Base-by-base conservation (phyloP, 2,329 filamentous ascomycete genomes). In the Nemania sp. region DNA sequence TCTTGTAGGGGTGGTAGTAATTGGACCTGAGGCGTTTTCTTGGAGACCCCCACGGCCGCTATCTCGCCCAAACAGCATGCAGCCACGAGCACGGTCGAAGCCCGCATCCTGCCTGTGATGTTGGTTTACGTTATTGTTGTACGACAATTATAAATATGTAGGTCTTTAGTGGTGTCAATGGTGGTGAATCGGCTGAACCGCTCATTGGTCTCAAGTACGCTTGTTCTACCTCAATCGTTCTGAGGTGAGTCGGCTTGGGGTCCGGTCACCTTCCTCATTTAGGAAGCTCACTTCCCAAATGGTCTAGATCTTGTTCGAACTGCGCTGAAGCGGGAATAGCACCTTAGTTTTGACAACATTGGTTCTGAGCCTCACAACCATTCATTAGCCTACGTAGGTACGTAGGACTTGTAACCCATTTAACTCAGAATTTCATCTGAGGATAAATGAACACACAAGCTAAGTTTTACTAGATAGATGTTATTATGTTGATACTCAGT, bases 1-100 rank as follows among this genome's bases (percentile, higher is more conserved):
- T 84, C 81, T 15, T 80, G 79, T 3, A 85, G 76, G 1, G 81
- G 68, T 2, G 83, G 83, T 2, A 85, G 74, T 1, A 70, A 73
- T 47, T 82, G 79, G 66, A 82, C 82, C 49, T 77, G 72, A 3
- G 78, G 77, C 27, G 56, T 70, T 56, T 73, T 77, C 32, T 43
- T 41, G 18, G 64, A 59, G 22, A 45, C 32, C 13, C 53, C 38
- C 10, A 5, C 51, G 18, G 59, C 55, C 45, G 24, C 20, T 22
- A 47, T 62, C 49, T 49, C 62, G 5, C 52, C 24, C 18, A 35
- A 47, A 52, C 52, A 59, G 62, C n/a, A 60, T 15, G 52, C 51
- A 18, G 52, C 58, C 47, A 51, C 32, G 24, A 63, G 27, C 24
- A 58, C 51, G n/a, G 52, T 41, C 26, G 49, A 27, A 63, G 43